Conservation (phyloP, 148 eudicot genomes). For the Rhododendron williamsianum region DNA sequence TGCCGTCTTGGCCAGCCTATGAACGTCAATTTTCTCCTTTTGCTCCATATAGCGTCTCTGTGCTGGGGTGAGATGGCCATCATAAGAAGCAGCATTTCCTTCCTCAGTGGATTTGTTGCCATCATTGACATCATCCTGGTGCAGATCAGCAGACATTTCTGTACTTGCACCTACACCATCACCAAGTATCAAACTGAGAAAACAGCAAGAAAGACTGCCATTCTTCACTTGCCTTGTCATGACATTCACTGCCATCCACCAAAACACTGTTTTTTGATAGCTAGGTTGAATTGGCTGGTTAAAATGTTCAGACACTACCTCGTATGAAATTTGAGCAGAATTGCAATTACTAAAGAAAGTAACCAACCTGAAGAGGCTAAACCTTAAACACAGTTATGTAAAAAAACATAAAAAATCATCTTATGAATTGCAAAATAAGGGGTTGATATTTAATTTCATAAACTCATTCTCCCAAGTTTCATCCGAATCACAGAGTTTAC, state of each 20-base stretch:
- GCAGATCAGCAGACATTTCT: slow-evolving; percentile 20
- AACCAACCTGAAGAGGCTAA: not conserved
- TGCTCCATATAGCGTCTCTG: slow-evolving; percentile 94
- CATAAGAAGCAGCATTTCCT: slow-evolving; percentile 35
- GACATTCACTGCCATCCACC: not conserved
- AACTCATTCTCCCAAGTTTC: not conserved
- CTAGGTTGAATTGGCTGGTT: not conserved
- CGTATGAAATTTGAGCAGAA: not conserved
- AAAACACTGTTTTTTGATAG: not conserved
- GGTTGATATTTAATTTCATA: not conserved
- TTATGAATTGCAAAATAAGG: not conserved
- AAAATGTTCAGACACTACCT: not conserved
- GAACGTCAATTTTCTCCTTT: slow-evolving; percentile 65
- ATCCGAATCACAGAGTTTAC: not conserved
- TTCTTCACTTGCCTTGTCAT: not conserved
- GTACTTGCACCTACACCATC: slow-evolving; percentile 25
- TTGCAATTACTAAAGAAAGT: not conserved
- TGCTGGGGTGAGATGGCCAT: slow-evolving; percentile 73
- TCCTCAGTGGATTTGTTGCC: slow-evolving; percentile 27
- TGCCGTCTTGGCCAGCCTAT: slow-evolving; percentile 61
- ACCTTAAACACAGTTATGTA: not conserved
- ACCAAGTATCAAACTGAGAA: slow-evolving; percentile 1
- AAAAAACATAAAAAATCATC: not conserved
- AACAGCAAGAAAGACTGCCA: not conserved
- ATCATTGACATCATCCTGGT: slow-evolving; percentile 34